Evolutionary conservation across 2,329 filamentous ascomycete species (phyloP), one percentile per base, ranked within the genome.

Genomic region (Aspergillus sp.): DNA sequence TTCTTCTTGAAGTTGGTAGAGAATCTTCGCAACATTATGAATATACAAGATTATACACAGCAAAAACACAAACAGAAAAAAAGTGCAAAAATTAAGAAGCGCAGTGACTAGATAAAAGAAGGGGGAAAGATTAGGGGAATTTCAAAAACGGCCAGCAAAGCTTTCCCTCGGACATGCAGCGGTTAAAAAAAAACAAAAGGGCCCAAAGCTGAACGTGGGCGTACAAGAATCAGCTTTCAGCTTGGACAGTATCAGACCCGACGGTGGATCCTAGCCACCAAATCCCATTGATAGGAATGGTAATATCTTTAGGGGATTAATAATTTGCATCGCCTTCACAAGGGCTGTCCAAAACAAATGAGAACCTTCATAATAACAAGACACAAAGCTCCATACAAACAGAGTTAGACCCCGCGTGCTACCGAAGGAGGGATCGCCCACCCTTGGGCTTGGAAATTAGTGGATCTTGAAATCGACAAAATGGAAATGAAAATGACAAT

Each of bases 1-100:
- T 56, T 57, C 54, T 60, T 65, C 48, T 61, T 69, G 51, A 70
- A 69, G 6, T 56, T 61, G 7, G 65, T 61, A 32, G 67, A 70
- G 43, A 69, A 54, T 51, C 64, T 62, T 44, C 65, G 65, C 50
- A 70, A 61, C 64, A 68, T 69, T 37, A 55, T 64, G 51, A 32
- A 32, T 39, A 13, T 33, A 31, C 12, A 33, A 39, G 10, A 39
- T 26, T 13, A 39, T 31, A 4, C 9, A 26, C 29, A 13, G 31
- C 8, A 13, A 34, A 34, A 37, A 48, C 38, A 37, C 34, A 27
- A 27, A 38, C 12, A 30, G 7, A 33, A 36, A 11, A 37, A 47
- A 40, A 32, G 27, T 29, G 34, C 28, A 36, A 35, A 39, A 27
- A 52, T 48, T 50, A 53, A 47, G 40, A 43, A 50, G 27, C 19